A percentile compares a stretch with the other conserved stretches of the same genome.
Conservation (phyloP, 306 rosid species). For the Trifolium repens region DNA sequence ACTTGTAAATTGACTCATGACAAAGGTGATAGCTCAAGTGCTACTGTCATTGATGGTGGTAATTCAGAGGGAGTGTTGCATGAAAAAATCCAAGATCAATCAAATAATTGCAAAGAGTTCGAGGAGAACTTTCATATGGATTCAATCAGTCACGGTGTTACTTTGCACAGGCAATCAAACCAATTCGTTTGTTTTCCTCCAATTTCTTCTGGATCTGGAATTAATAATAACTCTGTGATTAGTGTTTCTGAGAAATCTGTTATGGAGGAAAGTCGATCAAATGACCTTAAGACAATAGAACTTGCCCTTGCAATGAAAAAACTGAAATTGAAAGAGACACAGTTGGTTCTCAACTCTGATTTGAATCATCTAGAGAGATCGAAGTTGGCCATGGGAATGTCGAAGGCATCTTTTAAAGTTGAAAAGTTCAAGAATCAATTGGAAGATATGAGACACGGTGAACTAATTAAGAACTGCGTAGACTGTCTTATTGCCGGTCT, state of each 20-base stretch:
- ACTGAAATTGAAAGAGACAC: conserved; percentile 59
- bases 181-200: conserved; percentile 51
- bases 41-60: conserved; percentile 41
- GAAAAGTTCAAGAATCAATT: conserved; percentile 80
- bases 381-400: conserved; percentile 68
- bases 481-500: conserved; percentile 88
- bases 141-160: conserved; percentile 45
- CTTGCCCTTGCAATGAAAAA: conserved; percentile 59
- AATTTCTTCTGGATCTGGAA: conserved; percentile 40
- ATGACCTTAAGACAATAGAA: conserved; percentile 71
- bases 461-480: conserved; percentile 67
- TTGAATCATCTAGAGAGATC: conserved; percentile 66
- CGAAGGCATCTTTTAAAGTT: conserved; percentile 70
- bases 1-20: conserved; percentile 35
- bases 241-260: conserved; percentile 57
- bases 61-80: conserved; percentile 33
- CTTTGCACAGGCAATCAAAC: conserved; percentile 49
- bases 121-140: conserved; percentile 43
- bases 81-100: conserved; percentile 38
- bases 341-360: conserved; percentile 57
- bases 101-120: conserved; percentile 45
- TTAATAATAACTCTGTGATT: conserved; percentile 39
- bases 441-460: conserved; percentile 70
- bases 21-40: conserved; percentile 45
- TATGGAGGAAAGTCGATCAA: conserved; percentile 67